Evolutionary conservation across 1,284 basidiomycete species (phyloP).

Genomic region (Leccinum cinnamomeum): DNA sequence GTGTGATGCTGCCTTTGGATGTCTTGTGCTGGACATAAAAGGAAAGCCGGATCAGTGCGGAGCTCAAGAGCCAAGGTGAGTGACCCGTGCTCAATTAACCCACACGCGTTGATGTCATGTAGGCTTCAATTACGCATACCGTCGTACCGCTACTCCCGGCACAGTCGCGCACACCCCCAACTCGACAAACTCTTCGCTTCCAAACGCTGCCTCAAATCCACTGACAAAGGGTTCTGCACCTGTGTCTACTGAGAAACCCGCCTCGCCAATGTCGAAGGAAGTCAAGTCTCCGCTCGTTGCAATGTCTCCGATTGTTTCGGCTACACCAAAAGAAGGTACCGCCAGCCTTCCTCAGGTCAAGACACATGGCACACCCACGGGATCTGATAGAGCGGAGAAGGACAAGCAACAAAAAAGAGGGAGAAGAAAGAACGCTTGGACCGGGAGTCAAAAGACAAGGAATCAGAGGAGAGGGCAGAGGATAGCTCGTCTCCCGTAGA

Average conservation of each 20-base stretch:
- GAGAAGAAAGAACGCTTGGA: constrained; percentile 49
- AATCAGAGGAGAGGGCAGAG: constrained; percentile 25
- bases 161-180: constrained; percentile 43
- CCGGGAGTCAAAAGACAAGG: constrained; percentile 38
- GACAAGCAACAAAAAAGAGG: constrained; percentile 58
- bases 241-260: constrained; percentile 40
- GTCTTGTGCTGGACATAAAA: constrained; percentile 83
- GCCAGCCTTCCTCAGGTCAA: constrained; percentile 31
- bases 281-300: constrained; percentile 32
- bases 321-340: constrained; percentile 33
- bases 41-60: constrained; percentile 72
- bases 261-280: constrained; percentile 38
- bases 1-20: constrained; percentile 92
- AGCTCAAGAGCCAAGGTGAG: constrained; percentile 39
- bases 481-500: constrained; percentile 24
- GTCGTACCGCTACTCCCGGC: constrained; percentile 54
- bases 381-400: constrained; percentile 45
- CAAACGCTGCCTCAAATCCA: constrained; percentile 32
- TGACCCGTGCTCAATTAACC: constrained; percentile 7
- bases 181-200: constrained; percentile 39
- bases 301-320: constrained; percentile 32
- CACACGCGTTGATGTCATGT: constrained; percentile 12
- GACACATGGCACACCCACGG: constrained; percentile 43
- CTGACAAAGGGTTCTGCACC: constrained; percentile 42
- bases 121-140: constrained; percentile 93